These are phyloP conservation scores for Aspergillus bombycis DNA, from an alignment of 2,329 filamentous ascomycete species.

Conservation along the genomic window DNA sequence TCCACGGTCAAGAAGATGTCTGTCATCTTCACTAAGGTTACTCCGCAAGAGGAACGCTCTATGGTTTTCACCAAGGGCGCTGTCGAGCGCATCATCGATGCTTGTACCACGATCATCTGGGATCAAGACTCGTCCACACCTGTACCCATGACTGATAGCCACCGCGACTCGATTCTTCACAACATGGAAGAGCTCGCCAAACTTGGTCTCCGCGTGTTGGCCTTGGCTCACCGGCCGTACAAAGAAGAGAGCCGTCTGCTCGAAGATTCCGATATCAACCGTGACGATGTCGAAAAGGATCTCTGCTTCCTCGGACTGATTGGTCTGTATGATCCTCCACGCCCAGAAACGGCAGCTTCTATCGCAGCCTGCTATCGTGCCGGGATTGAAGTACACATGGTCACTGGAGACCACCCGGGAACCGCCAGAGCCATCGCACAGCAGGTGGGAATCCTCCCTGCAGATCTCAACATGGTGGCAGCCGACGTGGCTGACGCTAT, in stretches of 20 bases:
- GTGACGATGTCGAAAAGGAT: slow-evolving; percentile 64
- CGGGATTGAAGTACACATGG: slow-evolving; percentile 77
- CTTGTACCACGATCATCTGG: slow-evolving; percentile 56
- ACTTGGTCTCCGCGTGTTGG: slow-evolving; percentile 69
- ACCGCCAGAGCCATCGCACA: slow-evolving; percentile 76
- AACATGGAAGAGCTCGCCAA: slow-evolving; percentile 69
- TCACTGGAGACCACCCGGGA: slow-evolving; percentile 77
- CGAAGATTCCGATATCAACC: slow-evolving; percentile 48
- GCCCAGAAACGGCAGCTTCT: slow-evolving; percentile 71
- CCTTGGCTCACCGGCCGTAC: slow-evolving; percentile 55
- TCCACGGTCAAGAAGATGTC: slow-evolving; percentile 75
- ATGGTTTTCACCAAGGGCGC: slow-evolving; percentile 49
- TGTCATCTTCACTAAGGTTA: slow-evolving; percentile 57
- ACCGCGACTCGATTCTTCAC: slow-evolving; percentile 58
- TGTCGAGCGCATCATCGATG: slow-evolving; percentile 66
- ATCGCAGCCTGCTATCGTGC: slow-evolving; percentile 69
- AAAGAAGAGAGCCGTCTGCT: slow-evolving; percentile 11
- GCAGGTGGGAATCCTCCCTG: slow-evolving; percentile 73
- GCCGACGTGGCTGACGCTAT: slow-evolving; percentile 63
- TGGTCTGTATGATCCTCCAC: slow-evolving; percentile 81
- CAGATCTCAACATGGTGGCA: slow-evolving; percentile 60
- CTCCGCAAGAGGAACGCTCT: slow-evolving; percentile 20
- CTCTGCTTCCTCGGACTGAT: slow-evolving; percentile 75
- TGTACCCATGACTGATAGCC: slow-evolving; percentile 54
- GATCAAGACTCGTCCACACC: slow-evolving; percentile 42